Percentiles rank a stretch among this genome's conserved stretches.
phyloP scores from a whole-genome alignment of 345 rosid genomes.

The Citrus mangshanensis region DNA sequence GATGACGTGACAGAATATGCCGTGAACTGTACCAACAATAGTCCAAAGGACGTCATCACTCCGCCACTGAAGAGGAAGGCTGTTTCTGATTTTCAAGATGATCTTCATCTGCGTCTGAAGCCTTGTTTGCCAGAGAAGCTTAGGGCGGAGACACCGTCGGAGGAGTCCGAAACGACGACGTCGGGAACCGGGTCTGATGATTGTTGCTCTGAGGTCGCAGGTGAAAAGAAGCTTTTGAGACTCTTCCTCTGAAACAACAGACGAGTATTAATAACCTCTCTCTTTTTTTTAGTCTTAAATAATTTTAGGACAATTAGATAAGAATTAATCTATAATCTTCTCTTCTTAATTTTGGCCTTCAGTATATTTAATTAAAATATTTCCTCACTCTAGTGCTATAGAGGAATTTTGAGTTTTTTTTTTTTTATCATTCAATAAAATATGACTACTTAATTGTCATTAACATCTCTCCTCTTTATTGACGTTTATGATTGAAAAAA shows the following conservation, averaged over 20 bases:
- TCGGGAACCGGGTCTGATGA: slow-evolving; percentile 14
- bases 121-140: slow-evolving; percentile 15
- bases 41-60: background rate
- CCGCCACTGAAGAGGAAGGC: slow-evolving; percentile 24
- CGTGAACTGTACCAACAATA: background rate
- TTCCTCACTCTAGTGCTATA: background rate
- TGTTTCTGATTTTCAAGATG: background rate
- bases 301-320: too few relatives aligned
- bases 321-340: too few relatives aligned
- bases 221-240: slow-evolving; percentile 33
- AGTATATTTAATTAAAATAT: background rate
- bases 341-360: too few relatives aligned
- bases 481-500: too few relatives aligned
- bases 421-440: too few relatives aligned
- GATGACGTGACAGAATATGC: slow-evolving; percentile 18
- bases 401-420: background rate
- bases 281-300: background rate
- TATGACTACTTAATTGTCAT: too few relatives aligned
- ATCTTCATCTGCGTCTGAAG: slow-evolving; percentile 26
- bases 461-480: too few relatives aligned
- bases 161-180: slow-evolving; percentile 46
- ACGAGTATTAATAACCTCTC: too few relatives aligned
- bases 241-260: slow-evolving; percentile 21
- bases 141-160: slow-evolving; percentile 40
- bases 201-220: slow-evolving; percentile 8